Evolutionary conservation across 2,329 filamentous ascomycete genomes (phyloP), one percentile per base, ranked within the genome.

Genomic region (Iodosphaeria phyllophila): DNA sequence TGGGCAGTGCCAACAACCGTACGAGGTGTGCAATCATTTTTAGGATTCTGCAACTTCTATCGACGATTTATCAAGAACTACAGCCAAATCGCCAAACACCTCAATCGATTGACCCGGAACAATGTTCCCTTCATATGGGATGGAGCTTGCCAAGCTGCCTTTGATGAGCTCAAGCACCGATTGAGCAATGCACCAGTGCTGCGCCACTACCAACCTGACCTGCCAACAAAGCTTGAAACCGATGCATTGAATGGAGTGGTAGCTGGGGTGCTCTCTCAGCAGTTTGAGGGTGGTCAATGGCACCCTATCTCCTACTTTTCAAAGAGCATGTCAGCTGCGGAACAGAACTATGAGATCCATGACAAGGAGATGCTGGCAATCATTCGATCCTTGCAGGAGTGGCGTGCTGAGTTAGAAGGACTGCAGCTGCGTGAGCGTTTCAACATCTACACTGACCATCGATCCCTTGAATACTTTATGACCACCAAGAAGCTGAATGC

Each of bases 11-110:
- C 34, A 5, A 29, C 4, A 6, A 35, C 10, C 5, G 25, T 41
- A 4, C 33, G 32, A 15, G 32, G 31, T n/a, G 34, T 40, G 3
- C 32, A 36, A 30, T 27, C 22, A 1, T 48, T 49, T 27, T 13
- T 50, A 11, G 38, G 42, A 8, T 46, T 50, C 22, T 30, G 26
- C 4, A 48, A 49, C 21, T 49, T 43, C 28, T 48, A 50, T 30
- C 28, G 39, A 5, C 16, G 30, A 6, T 48, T 48, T 24, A 40
- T 48, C 9, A 15, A 33, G 6, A 19, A 32, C 4, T 46, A 38
- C 24, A 35, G 28, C 4, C 17, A 22, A 2, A 16, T 13, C 6
- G 11, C 6, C 6, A 13, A 15, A 8, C 22, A 12, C 11, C 11
- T 24, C n/a, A n/a, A n/a, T n/a, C n/a, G n/a, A n/a, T n/a, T n/a